Base-by-base conservation (phyloP, 192 early-diverging fungal species). In the Backusella liffmaniae region DNA sequence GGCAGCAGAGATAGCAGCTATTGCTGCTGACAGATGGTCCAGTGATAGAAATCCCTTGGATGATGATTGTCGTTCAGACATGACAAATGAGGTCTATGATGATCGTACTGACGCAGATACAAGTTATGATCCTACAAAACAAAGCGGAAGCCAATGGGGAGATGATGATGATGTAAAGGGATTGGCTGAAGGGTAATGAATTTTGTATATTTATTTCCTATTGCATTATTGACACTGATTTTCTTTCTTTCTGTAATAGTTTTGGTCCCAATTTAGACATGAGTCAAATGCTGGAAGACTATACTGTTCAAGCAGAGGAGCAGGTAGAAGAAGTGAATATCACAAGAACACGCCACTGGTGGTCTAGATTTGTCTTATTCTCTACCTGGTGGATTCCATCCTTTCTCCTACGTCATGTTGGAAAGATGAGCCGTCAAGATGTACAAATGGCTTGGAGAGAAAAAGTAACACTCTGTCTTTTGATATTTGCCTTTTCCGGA, bases 391-490 rank as follows among this genome's bases (percentile, higher is more conserved):
- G 92, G 90, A 90, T 94, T 49, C 91, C 91, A 7, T 86, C 88
- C 10, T 87, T 76, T 37, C 84, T 83, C 49, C 77, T 94, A 23
- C 73, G 78, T 3, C 76, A 72, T 36, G 85, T 92, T 76, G 94
- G 90, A 29, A 83, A 85, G 66, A 93, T 97, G 93, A 93, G 90
- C 80, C 91, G 95, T 42, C 88, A 93, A 69, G 95, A 98, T 82
- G 89, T 98, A 41, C 94, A 89, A 66, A 96, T 96, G 95, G 96
- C 96, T 13, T 98, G 95, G 95, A 86, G 96, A 65, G 97, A 98
- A 84, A 98, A 98, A 81, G 86, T 94, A 1, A 86, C 91, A 1
- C 86, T 98, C 21, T 96, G 94, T 80, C 76, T 95, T 53, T 79
- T 97, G 75, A 96, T 98, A 68, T 87, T 92, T 69, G 77, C 94